Evolutionary conservation across 495 filamentous ascomycete species (phyloP), one percentile per base, ranked within the genome.

Genomic region (Ascodesmis nigricans): DNA sequence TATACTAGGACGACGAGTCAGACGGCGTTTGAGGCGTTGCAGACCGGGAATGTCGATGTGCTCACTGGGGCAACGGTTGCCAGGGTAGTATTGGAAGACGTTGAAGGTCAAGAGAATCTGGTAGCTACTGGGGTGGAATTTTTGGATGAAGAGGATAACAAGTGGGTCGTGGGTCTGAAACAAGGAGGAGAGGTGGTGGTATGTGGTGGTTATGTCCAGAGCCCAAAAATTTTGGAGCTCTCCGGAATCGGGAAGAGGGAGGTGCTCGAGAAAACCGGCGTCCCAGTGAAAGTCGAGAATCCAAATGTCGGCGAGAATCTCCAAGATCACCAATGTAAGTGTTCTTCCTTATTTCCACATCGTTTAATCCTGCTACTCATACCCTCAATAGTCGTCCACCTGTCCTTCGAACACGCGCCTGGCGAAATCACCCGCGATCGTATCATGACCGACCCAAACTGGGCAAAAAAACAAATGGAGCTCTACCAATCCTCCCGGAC

Each of bases 171-270:
- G n/a, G 7, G 4, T 2, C 17, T 19, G 17, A 18, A 9, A 5
- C 14, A 7, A 3, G 10, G n/a, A 8, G 5, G 2, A 9, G 64
- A 66, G 29, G 50, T 66, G 10, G 62, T 67, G 3, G 15, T 66
- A 4, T 57, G 56, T 1, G 60, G 55, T 11, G 63, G 64, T 5
- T 52, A 49, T 3, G 53, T 66, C 28, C 51, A 59, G 17, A 56
- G 60, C n/a, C 64, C 64, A 0, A 62, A 66, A 31, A 43, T 68
- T 4, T 48, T 67, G 10, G 61, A 66, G 47, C 50, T 65, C n/a
- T 67, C 62, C n/a, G 63, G 63, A 0, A 49, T 66, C 28, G 66
- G 66, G 0, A 62, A 57, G 0, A 42, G 39, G 16, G 42, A 38
- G 0, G 52, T 51, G 5, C 44, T 68, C 0, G 29, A 58, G 17